Conservation (phyloP, 352 stramenopile species). For the Phytophthora sp. region DNA sequence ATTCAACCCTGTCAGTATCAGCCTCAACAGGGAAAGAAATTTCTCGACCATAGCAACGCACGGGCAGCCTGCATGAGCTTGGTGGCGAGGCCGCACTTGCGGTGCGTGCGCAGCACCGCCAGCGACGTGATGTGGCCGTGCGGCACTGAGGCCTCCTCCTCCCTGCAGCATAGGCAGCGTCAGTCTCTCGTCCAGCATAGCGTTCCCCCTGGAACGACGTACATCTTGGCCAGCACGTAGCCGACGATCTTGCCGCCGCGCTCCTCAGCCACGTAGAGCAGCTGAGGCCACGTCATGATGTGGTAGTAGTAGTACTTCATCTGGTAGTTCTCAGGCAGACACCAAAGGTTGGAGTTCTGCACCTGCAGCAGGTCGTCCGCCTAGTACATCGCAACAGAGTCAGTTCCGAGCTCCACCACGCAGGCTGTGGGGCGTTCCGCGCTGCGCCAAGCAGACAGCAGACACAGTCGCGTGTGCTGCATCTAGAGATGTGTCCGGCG, state of each 20-base stretch:
- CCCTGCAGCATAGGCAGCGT: constrained; percentile 34
- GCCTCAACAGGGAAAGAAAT: not conserved
- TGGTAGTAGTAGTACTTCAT: constrained; percentile 99
- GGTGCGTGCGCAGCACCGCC: constrained; percentile 96
- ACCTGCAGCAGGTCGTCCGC: constrained; percentile 97
- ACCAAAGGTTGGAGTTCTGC: constrained; percentile 99
- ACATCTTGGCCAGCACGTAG: constrained; percentile 99
- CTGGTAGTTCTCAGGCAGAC: constrained; percentile 99
- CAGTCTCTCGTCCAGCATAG: not conserved
- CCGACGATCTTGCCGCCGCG: constrained; percentile 98
- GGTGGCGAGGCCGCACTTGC: constrained; percentile 97
- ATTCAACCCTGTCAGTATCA: not conserved
- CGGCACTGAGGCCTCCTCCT: constrained; percentile 86
- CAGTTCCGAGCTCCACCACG: not conserved
- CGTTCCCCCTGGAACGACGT: constrained; percentile 30
- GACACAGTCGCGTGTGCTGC: not conserved
- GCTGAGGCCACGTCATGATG: constrained; percentile 98
- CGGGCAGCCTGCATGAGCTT: constrained; percentile 97
- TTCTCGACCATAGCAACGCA: too few species aligned
- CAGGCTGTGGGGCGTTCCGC: not conserved
- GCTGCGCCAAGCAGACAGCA: not conserved
- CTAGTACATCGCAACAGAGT: constrained; percentile 45
- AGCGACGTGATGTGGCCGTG: constrained; percentile 99
- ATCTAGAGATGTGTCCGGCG: too few species aligned
- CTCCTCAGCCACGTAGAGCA: constrained; percentile 99